Evolutionary conservation across 148 eudicot species (phyloP).

Genomic region (Mesembryanthemum crystallinum): DNA sequence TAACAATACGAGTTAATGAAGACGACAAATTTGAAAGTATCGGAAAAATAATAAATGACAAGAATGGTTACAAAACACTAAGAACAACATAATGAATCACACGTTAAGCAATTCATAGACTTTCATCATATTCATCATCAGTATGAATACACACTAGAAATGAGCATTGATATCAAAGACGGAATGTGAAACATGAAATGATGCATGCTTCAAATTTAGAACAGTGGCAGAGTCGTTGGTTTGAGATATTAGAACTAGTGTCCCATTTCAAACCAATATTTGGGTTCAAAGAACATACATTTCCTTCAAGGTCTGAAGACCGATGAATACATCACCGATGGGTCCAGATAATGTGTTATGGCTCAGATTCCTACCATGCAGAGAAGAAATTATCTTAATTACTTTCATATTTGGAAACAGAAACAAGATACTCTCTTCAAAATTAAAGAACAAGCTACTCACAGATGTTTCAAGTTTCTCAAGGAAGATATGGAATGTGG

Average conservation of each 20-base stretch:
- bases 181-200: not conserved
- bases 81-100: not conserved
- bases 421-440: not conserved
- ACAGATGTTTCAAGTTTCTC: constrained; percentile 72
- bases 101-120: not conserved
- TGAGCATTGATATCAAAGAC: not conserved
- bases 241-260: not conserved
- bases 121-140: not conserved
- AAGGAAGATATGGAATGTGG: constrained; percentile 62
- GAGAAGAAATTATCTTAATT: constrained; percentile 18
- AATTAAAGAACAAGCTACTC: constrained; percentile 33
- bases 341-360: constrained; percentile 72
- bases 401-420: not conserved
- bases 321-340: constrained; percentile 65
- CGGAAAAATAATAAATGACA: not conserved
- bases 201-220: not conserved
- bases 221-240: not conserved
- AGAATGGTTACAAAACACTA: not conserved
- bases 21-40: not conserved
- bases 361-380: constrained; percentile 71
- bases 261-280: not conserved
- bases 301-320: constrained; percentile 57
- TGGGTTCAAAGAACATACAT: constrained; percentile 48
- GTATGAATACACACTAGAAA: not conserved
- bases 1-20: not conserved